A percentile compares a stretch with the other conserved stretches of the same genome.
phyloP scores from a whole-genome alignment of 2,329 filamentous ascomycete genomes.

The Pseudocercospora eumusae region DNA sequence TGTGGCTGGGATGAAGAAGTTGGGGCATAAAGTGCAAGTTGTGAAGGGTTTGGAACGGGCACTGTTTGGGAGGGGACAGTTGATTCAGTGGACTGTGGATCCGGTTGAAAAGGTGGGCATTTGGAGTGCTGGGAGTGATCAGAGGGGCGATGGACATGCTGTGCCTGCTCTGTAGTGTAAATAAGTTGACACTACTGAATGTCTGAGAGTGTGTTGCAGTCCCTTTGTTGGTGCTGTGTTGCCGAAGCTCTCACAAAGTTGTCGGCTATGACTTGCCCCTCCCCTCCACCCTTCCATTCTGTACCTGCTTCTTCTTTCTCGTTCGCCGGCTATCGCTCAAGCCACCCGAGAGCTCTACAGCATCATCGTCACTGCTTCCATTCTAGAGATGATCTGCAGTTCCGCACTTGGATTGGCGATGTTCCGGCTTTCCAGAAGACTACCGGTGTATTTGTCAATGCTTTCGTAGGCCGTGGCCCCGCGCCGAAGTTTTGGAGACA shows the following conservation, averaged over 20 bases:
- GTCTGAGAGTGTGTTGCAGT: too few relatives aligned
- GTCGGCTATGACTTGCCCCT: not conserved
- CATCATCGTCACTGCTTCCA: not conserved
- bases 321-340: not conserved
- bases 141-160: constrained; percentile 78
- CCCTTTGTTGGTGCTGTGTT: not conserved
- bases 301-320: not conserved
- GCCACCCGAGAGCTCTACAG: not conserved
- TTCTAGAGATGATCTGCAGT: not conserved
- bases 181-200: not conserved
- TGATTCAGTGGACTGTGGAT: constrained; percentile 77
- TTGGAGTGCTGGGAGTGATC: constrained; percentile 88
- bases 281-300: not conserved
- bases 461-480: not conserved
- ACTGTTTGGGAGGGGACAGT: constrained; percentile 82
- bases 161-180: constrained; percentile 42
- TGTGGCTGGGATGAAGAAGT: constrained; percentile 63
- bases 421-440: not conserved
- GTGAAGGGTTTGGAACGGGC: constrained; percentile 65
- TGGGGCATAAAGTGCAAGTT: constrained; percentile 74
- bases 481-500: not conserved
- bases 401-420: not conserved
- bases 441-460: not conserved
- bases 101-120: constrained; percentile 64
- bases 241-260: not conserved